Conservation (phyloP, 2,329 filamentous ascomycete genomes). For the Cladosporium sp. region DNA sequence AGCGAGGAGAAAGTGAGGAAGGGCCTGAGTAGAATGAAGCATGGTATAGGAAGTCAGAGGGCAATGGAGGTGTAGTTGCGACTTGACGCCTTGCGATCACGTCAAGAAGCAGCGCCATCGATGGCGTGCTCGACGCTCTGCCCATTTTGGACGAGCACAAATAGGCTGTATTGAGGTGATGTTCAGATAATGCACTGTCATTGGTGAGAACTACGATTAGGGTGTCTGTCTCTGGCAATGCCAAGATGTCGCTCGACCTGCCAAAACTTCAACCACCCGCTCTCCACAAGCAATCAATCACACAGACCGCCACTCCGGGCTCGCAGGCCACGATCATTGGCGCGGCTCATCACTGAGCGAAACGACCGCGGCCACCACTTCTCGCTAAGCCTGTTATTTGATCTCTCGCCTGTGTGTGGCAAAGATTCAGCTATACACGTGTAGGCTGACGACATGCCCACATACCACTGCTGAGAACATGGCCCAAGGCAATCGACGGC, state of each 20-base stretch:
- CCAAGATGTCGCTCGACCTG: background rate
- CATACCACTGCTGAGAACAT: constrained; percentile 18
- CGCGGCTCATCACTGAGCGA: background rate
- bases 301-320: background rate
- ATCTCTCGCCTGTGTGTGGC: background rate
- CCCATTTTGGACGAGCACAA: background rate
- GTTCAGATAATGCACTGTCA: background rate
- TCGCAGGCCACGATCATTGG: background rate
- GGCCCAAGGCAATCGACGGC: constrained; percentile 27
- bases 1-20: background rate
- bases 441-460: background rate
- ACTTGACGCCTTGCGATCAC: constrained; percentile 1
- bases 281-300: background rate
- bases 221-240: background rate
- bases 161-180: background rate
- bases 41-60: background rate
- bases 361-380: background rate
- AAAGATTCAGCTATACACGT: background rate
- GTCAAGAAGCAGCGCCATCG: constrained; percentile 4
- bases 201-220: background rate
- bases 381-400: background rate
- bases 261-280: background rate
- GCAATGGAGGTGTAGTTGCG: background rate
- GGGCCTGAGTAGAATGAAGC: background rate
- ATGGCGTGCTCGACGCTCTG: constrained; percentile 2